phyloP scores from a whole-genome alignment of 2,329 filamentous ascomycete species.

The Trichoderma semiorbis region DNA sequence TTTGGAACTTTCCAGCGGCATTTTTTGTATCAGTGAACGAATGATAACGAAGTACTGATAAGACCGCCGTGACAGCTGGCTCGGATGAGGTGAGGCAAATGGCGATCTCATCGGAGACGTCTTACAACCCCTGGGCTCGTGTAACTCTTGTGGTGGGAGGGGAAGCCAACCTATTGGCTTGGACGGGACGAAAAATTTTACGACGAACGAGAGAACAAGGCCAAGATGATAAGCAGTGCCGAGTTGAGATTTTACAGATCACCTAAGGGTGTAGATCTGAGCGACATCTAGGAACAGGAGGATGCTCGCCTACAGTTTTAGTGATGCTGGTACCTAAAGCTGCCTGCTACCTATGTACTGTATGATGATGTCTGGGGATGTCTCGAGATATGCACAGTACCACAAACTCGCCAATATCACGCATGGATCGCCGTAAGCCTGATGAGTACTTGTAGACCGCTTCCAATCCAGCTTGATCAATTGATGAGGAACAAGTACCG shows the following conservation, averaged over 20 bases:
- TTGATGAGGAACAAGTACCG: not conserved
- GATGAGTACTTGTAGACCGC: not conserved
- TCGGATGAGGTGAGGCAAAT: not conserved
- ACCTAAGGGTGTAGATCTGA: not conserved
- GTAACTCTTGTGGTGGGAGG: not conserved
- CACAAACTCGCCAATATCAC: not conserved
- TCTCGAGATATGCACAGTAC: not conserved
- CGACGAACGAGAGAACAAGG: not conserved
- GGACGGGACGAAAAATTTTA: not conserved
- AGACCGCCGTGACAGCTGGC: not conserved
- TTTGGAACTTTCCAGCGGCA: not conserved
- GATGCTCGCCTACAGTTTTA: not conserved
- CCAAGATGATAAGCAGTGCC: not conserved
- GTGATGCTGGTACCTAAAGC: not conserved
- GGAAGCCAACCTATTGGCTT: not conserved
- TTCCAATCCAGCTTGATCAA: not conserved
- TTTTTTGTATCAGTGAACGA: not conserved
- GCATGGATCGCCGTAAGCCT: not conserved
- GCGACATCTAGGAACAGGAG: not conserved
- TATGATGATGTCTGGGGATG: not conserved
- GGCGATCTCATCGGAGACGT: not conserved
- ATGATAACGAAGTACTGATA: slow-evolving; percentile 2
- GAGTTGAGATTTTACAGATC: not conserved
- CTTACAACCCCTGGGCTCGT: not conserved
- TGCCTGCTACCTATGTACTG: not conserved